Evolutionary conservation across 2,329 filamentous ascomycete species (phyloP), one percentile per base, ranked within the genome.

Genomic region (Aspergillus sp.): DNA sequence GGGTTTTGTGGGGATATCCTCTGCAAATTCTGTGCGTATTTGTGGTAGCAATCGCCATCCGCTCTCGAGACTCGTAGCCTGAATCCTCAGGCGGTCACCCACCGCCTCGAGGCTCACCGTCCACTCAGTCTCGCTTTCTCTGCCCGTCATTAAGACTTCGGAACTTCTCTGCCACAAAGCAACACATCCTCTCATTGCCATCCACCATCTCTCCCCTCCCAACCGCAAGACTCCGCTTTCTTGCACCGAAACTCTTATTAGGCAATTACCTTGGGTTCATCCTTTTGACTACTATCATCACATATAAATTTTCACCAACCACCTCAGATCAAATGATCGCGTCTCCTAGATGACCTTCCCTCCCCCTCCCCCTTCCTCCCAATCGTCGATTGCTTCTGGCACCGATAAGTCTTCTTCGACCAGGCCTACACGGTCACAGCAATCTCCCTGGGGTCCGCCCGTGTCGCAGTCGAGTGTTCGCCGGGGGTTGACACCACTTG

Each of bases 401-500:
- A 74, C 76, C 68, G 76, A 78, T 71, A 78, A 77, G 68, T 72
- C 74, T 66, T 76, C 75, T 66, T 75, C 75, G 68, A 71, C 71
- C 69, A 74, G 76, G 65, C 68, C 76, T 67, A 68, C 67, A 64
- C 73, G 72, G 66, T 66, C 73, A 66, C 78, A 83, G 76, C 80
- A 82, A 77, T 80, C 80, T 73, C 77, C 80, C 72, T 85, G 83
- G 83, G 81, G 80, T 76, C 76, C 78, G 71, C 76, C 80, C 70
- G 76, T 77, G 72, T 80, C 80, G 71, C 80, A 81, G 71, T 78
- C 81, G 67, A 78, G 74, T 73, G 75, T 79, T 72, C 82, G 83
- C 70, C 81, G 83, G 74, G 79, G 80, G 66, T 76, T 83, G 70
- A 80, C 84, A 66, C 83, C 84, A 70, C 81, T 86, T 68, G 81